Conservation (phyloP, 306 rosid genomes). For the Casuarina equisetifolia region DNA sequence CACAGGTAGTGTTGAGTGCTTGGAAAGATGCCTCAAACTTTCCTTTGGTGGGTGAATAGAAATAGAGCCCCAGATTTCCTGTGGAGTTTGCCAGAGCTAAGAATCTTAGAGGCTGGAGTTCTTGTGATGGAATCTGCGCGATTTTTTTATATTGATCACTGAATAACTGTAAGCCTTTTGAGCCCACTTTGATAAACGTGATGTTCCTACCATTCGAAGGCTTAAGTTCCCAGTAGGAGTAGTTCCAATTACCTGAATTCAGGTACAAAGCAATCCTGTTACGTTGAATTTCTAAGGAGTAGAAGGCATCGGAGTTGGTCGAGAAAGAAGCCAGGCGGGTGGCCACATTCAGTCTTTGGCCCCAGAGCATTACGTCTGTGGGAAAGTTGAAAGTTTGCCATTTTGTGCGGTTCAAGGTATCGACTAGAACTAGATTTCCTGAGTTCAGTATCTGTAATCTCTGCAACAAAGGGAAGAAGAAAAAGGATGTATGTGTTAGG, state of each 20-base stretch:
- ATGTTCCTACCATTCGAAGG: slow-evolving; percentile 70
- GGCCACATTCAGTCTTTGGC: slow-evolving; percentile 78
- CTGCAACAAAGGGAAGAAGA: slow-evolving; percentile 47
- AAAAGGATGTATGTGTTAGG: slow-evolving; percentile 24
- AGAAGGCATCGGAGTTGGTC: slow-evolving; percentile 49
- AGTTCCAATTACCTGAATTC: slow-evolving; percentile 52
- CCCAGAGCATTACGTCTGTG: slow-evolving; percentile 75
- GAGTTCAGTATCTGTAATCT: slow-evolving; percentile 48
- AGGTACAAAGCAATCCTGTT: slow-evolving; percentile 59
- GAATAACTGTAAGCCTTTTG: slow-evolving; percentile 61
- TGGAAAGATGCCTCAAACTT: slow-evolving; percentile 74
- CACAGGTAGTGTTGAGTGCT: slow-evolving; percentile 80
- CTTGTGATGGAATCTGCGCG: slow-evolving; percentile 56
- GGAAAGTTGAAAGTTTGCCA: slow-evolving; percentile 99
- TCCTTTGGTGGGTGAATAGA: slow-evolving; percentile 47
- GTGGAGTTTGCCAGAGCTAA: slow-evolving; percentile 70
- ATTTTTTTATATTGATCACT: slow-evolving; percentile 60
- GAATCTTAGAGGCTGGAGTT: slow-evolving; percentile 51
- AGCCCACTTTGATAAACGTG: slow-evolving; percentile 51
- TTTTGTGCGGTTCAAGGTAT: slow-evolving; percentile 45
- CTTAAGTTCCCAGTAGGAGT: slow-evolving; percentile 86
- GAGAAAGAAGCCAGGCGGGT: slow-evolving; percentile 68
- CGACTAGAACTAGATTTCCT: slow-evolving; percentile 77
- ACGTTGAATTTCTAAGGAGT: slow-evolving; percentile 70
- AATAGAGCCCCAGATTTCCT: slow-evolving; percentile 80